Evolutionary conservation across 2,329 filamentous ascomycete species (phyloP).

Genomic region (Neopestalotiopsis sp.): DNA sequence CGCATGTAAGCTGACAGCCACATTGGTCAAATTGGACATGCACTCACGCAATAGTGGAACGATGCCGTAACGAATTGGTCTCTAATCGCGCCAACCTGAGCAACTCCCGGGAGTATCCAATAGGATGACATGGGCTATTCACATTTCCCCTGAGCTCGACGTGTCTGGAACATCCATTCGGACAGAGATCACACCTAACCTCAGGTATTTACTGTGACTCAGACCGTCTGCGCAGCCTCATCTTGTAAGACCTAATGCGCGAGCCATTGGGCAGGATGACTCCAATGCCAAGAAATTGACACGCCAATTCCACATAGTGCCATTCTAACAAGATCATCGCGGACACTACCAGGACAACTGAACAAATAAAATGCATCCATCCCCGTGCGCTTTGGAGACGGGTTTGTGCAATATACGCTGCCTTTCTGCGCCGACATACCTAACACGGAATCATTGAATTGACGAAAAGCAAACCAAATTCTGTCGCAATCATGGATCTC

Average conservation of each 20-base stretch:
- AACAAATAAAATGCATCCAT: neutral
- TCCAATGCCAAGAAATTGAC: neutral
- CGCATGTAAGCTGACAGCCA: too few species aligned
- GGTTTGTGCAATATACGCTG: fast-evolving
- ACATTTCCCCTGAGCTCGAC: neutral
- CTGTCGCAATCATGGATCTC: neutral
- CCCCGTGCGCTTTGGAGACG: neutral
- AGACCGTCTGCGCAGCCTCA: neutral
- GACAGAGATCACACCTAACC: neutral
- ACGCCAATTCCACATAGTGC: neutral
- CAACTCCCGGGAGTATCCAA: too few species aligned
- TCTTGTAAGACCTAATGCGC: neutral
- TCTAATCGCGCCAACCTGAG: too few species aligned
- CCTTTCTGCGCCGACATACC: neutral
- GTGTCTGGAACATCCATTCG: neutral
- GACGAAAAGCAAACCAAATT: neutral
- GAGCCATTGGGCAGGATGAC: neutral
- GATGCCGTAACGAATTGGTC: too few species aligned
- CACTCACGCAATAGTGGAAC: too few species aligned
- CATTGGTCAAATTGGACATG: too few species aligned
- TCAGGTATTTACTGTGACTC: neutral
- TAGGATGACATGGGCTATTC: too few species aligned
- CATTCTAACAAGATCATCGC: neutral
- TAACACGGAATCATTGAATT: neutral
- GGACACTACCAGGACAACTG: neutral